These are phyloP conservation scores for Trichoderma sp. DNA, from an alignment of 2,329 filamentous ascomycete genomes.

Conservation along the genomic window DNA sequence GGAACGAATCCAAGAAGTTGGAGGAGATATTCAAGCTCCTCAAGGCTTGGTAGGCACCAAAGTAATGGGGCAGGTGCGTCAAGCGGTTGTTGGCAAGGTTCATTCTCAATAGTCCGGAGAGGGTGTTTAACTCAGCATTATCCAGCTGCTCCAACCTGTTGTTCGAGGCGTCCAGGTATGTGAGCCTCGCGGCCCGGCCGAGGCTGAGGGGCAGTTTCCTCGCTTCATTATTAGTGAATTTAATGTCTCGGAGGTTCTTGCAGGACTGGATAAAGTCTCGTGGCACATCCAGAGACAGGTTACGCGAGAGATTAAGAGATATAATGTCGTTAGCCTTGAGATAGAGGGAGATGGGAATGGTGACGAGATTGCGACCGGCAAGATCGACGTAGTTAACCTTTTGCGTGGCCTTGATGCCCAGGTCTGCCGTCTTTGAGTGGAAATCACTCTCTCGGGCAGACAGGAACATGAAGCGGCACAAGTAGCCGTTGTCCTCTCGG, in stretches of 20 bases:
- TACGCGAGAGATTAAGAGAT: slow-evolving; percentile 88
- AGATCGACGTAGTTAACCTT: slow-evolving; percentile 95
- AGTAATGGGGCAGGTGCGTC: slow-evolving; percentile 73
- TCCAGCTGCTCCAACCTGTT: slow-evolving; percentile 87
- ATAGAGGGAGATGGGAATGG: slow-evolving; percentile 92
- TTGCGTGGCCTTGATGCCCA: slow-evolving; percentile 75
- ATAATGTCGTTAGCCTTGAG: slow-evolving; percentile 90
- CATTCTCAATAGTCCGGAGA: slow-evolving; percentile 77
- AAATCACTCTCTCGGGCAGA: slow-evolving; percentile 84
- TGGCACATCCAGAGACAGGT: slow-evolving; percentile 86
- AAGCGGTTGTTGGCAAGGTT: slow-evolving; percentile 93
- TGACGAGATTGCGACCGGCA: slow-evolving; percentile 82
- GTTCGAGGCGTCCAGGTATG: slow-evolving; percentile 90
- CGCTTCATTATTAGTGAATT: slow-evolving; percentile 92
- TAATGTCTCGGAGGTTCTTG: slow-evolving; percentile 87
- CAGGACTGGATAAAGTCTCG: slow-evolving; percentile 96
- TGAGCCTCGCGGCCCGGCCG: slow-evolving; percentile 74
- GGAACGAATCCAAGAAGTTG: slow-evolving; percentile 83
- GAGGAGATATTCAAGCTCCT: slow-evolving; percentile 89
- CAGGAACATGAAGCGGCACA: slow-evolving; percentile 93
- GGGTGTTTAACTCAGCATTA: slow-evolving; percentile 72
- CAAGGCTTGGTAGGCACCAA: slow-evolving; percentile 73
- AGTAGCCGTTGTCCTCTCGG: slow-evolving; percentile 93
- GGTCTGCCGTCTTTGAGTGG: slow-evolving; percentile 65
- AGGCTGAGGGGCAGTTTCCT: slow-evolving; percentile 81